Evolutionary conservation across 805 yeast species (phyloP).

Genomic region (Pichia exigua): DNA sequence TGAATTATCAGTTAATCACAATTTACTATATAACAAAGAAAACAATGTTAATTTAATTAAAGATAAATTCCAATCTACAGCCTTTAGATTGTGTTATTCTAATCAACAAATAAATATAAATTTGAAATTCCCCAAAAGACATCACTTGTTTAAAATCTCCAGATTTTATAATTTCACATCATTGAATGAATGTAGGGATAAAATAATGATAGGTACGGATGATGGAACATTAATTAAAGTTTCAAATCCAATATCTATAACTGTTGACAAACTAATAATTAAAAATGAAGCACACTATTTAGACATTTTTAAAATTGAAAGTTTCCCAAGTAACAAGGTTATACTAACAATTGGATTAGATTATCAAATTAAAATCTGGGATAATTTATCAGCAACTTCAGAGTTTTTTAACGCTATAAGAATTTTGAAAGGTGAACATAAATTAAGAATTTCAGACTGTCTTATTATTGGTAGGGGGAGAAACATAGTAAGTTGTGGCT

Average conservation of each 20-base stretch:
- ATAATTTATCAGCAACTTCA: slow-evolving; percentile 28
- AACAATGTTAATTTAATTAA: not conserved
- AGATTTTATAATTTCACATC: not conserved
- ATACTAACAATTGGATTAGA: slow-evolving; percentile 53
- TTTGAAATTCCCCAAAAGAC: not conserved
- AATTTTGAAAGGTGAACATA: slow-evolving; percentile 41
- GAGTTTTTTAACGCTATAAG: slow-evolving; percentile 36
- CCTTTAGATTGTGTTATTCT: not conserved
- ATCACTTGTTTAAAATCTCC: slow-evolving; percentile 20
- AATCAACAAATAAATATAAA: not conserved
- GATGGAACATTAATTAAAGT: slow-evolving; percentile 4
- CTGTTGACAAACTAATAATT: not conserved
- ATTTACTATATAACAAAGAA: not conserved
- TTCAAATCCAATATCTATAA: not conserved
- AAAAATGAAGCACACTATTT: slow-evolving; percentile 31
- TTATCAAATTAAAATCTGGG: slow-evolving; percentile 55
- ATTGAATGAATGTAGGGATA: not conserved
- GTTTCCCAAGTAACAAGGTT: slow-evolving; percentile 64
- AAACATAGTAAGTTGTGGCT: slow-evolving; percentile 49
- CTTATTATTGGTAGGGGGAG: slow-evolving; percentile 57
- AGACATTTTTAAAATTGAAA: slow-evolving; percentile 35
- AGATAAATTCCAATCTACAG: not conserved
- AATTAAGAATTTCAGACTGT: slow-evolving; percentile 38
- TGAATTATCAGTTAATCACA: not conserved
- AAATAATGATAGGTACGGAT: slow-evolving; percentile 1